Conservation (phyloP, 2,329 filamentous ascomycete species). For the Chaetomiaceae sp. region DNA sequence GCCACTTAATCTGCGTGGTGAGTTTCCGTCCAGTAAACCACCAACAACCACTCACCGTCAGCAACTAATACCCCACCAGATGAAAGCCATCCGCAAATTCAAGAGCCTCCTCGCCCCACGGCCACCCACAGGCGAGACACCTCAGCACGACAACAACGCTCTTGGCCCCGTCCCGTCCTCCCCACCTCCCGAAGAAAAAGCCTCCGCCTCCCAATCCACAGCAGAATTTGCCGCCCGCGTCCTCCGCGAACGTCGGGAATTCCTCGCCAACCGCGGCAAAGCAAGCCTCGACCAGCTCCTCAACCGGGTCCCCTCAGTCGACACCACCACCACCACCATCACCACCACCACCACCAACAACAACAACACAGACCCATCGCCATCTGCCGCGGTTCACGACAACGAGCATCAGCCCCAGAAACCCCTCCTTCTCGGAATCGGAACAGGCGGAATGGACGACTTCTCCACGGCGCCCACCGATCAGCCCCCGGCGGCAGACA, state of each 20-base stretch:
- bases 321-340: slow-evolving; percentile 34
- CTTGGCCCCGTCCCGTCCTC: background rate
- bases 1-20: slow-evolving; percentile 78
- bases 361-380: background rate
- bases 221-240: slow-evolving; percentile 48
- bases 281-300: slow-evolving; percentile 7
- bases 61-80: slow-evolving; percentile 37
- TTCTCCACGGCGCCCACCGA: slow-evolving; percentile 39
- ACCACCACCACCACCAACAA: slow-evolving; percentile 55
- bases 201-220: slow-evolving; percentile 28
- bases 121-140: background rate
- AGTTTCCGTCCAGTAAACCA: slow-evolving; percentile 5
- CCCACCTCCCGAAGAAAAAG: slow-evolving; percentile 21
- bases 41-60: background rate
- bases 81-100: slow-evolving; percentile 89
- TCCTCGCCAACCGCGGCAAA: slow-evolving; percentile 30
- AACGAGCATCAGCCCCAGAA: slow-evolving; percentile 48
- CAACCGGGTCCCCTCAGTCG: background rate
- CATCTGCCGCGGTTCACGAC: slow-evolving; percentile 41
- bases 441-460: slow-evolving; percentile 55
- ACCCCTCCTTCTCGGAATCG: slow-evolving; percentile 67
- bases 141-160: background rate
- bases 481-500: slow-evolving; percentile 37
- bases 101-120: slow-evolving; percentile 58
- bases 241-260: slow-evolving; percentile 43